These are phyloP conservation scores for Pichia pseudocactophila DNA, from an alignment of 805 yeast species.

Conservation along the genomic window DNA sequence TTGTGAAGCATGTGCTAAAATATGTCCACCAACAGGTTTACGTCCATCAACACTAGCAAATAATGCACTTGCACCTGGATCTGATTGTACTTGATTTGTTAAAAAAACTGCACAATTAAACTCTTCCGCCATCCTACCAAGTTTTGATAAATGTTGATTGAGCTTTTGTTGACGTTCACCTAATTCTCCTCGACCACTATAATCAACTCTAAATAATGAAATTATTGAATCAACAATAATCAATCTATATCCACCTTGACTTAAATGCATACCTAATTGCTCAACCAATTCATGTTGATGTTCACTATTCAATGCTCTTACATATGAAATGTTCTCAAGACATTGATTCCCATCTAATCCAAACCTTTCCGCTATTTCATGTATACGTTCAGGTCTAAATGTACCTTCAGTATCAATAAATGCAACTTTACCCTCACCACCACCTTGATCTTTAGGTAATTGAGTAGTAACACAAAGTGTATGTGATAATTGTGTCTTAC, in stretches of 20 bases:
- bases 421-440: slow-evolving; percentile 75
- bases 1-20: slow-evolving; percentile 73
- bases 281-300: slow-evolving; percentile 70
- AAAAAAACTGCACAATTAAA: slow-evolving; percentile 69
- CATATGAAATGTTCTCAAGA: slow-evolving; percentile 61
- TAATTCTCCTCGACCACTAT: slow-evolving; percentile 69
- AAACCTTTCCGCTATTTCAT: slow-evolving; percentile 58
- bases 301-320: slow-evolving; percentile 56
- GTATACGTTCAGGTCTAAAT: slow-evolving; percentile 61
- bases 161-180: slow-evolving; percentile 67
- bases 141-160: slow-evolving; percentile 44
- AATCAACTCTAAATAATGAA: slow-evolving; percentile 74
- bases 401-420: slow-evolving; percentile 79
- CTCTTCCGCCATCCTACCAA: slow-evolving; percentile 62
- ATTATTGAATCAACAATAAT: slow-evolving; percentile 64
- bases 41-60: slow-evolving; percentile 79
- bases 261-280: slow-evolving; percentile 54
- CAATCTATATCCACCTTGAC: slow-evolving; percentile 57
- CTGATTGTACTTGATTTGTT: slow-evolving; percentile 74
- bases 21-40: slow-evolving; percentile 80
- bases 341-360: slow-evolving; percentile 63
- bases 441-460: slow-evolving; percentile 61
- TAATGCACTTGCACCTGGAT: slow-evolving; percentile 72
- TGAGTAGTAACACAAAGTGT: slow-evolving; percentile 72
- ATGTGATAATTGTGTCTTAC: slow-evolving; percentile 76